Evolutionary conservation across 1,284 basidiomycete species (phyloP).

Genomic region (Rhodotorula sp.): DNA sequence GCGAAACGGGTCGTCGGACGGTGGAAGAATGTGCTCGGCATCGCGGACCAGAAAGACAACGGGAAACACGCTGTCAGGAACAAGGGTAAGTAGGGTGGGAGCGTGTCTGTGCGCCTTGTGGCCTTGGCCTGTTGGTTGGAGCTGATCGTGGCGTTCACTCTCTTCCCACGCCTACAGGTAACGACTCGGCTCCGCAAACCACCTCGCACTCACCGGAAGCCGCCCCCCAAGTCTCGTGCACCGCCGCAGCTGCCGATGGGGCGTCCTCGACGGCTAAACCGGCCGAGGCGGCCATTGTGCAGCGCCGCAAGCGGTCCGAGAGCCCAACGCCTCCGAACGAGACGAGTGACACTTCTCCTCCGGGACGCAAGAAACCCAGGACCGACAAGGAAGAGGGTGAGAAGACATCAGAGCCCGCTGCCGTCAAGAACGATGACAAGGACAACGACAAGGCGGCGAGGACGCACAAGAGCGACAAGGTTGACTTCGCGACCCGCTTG

Average conservation of each 20-base stretch:
- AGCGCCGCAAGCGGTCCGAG: neutral
- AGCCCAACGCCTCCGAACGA: neutral
- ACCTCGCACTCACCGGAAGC: too few species aligned
- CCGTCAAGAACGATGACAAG: neutral
- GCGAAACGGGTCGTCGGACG: slow-evolving; percentile 89
- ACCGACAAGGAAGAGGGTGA: neutral
- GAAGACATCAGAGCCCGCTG: neutral
- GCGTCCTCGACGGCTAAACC: neutral
- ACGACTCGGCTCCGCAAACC: too few species aligned
- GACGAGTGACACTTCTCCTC: neutral
- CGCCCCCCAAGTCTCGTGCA: neutral
- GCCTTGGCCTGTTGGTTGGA: too few species aligned
- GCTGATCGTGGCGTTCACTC: too few species aligned
- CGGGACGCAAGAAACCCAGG: neutral
- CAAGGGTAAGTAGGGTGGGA: too few species aligned
- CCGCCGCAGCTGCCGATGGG: neutral
- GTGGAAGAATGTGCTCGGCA: slow-evolving; percentile 26
- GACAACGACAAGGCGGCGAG: slow-evolving; percentile 49
- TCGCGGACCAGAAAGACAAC: neutral
- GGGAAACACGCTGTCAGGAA: too few species aligned
- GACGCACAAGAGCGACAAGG: slow-evolving; percentile 65
- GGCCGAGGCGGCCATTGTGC: neutral
- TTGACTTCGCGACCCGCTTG: slow-evolving; percentile 53
- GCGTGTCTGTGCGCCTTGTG: too few species aligned
- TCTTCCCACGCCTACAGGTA: too few species aligned